These are phyloP conservation scores for Sporothrix variecibatus DNA, from an alignment of 2,329 filamentous ascomycete genomes.

Conservation along the genomic window DNA sequence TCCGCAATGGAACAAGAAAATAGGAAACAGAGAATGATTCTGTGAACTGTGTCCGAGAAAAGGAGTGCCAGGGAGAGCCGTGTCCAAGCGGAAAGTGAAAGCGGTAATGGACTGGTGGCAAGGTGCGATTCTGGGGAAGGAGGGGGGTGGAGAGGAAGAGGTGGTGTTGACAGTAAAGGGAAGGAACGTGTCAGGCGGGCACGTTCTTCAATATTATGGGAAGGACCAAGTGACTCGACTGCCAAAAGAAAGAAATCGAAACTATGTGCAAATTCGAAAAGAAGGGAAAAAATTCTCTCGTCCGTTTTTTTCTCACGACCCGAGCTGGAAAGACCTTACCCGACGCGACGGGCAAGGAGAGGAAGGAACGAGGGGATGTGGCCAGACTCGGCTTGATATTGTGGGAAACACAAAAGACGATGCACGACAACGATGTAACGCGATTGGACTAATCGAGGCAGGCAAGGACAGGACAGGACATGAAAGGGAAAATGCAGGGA, in stretches of 20 bases:
- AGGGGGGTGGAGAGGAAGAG: constrained; percentile 2
- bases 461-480: neutral
- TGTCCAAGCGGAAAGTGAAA: neutral
- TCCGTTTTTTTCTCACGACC: constrained; percentile 4
- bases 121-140: neutral
- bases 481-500: neutral
- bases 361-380: neutral
- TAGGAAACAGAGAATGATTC: neutral
- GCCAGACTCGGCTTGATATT: neutral
- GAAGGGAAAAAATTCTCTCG: neutral
- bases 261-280: neutral
- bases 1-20: too few species aligned
- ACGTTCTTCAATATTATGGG: neutral
- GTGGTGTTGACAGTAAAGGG: neutral
- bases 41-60: neutral
- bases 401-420: neutral
- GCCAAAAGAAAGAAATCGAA: neutral
- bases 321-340: neutral
- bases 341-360: neutral
- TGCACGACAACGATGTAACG: constrained; percentile 1
- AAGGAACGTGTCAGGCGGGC: constrained; percentile 1
- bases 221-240: neutral
- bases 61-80: neutral
- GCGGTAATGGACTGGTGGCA: neutral
- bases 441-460: neutral